A percentile compares a stretch with the other conserved stretches of the same genome.
Conservation (phyloP, 1,284 basidiomycete genomes). For the Leccinum pseudoinsigne region DNA sequence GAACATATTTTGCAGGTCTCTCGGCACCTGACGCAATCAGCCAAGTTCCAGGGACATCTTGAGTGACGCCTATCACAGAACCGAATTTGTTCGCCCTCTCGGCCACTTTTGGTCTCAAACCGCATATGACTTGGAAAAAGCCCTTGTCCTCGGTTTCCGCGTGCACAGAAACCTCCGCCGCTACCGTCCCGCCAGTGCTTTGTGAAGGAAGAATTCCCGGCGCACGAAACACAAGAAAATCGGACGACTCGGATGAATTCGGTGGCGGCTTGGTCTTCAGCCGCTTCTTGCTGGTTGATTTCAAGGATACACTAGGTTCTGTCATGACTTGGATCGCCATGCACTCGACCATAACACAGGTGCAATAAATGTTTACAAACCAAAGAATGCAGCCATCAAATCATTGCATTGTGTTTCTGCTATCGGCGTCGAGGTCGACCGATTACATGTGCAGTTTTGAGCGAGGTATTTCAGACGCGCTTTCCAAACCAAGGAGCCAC, state of each 20-base stretch:
- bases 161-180: slow-evolving; percentile 1
- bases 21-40: slow-evolving; percentile 11
- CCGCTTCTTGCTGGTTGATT: neutral
- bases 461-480: slow-evolving; percentile 2
- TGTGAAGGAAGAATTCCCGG: no score
- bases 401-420: slow-evolving; percentile 14
- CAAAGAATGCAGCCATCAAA: neutral
- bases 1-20: slow-evolving; percentile 16
- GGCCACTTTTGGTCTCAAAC: slow-evolving; percentile 21
- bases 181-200: no score
- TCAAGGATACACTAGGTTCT: neutral
- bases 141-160: slow-evolving; percentile 12
- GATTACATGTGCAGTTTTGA: slow-evolving; percentile 19
- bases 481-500: no score
- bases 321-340: no score
- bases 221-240: no score
- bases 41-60: no score
- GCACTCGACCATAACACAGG: no score
- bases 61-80: neutral
- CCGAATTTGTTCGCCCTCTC: slow-evolving; percentile 18
- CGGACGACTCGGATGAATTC: neutral
- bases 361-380: slow-evolving; percentile 1
- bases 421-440: slow-evolving; percentile 14
- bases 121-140: slow-evolving; percentile 13
- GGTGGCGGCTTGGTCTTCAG: neutral